A percentile compares a stretch with the other conserved stretches of the same genome.
phyloP scores from a whole-genome alignment of 2,329 filamentous ascomycete genomes.

The Trichoderma gracile region DNA sequence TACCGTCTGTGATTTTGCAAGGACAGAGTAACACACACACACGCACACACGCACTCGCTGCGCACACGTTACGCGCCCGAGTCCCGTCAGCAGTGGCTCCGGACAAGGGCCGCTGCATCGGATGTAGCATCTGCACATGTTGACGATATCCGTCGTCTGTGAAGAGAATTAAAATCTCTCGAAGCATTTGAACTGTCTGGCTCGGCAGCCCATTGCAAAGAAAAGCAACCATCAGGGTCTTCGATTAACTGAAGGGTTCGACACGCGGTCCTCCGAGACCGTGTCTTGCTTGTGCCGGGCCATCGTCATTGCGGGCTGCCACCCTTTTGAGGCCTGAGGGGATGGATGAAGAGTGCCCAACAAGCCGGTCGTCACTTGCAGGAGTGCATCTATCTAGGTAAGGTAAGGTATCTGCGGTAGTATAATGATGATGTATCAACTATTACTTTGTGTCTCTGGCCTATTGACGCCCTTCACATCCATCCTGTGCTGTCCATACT shows the following conservation, averaged over 20 bases:
- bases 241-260: background rate
- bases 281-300: background rate
- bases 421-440: no score
- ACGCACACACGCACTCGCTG: background rate
- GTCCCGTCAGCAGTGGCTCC: constrained; percentile 1
- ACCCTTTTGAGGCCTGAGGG: background rate
- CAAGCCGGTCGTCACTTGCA: background rate
- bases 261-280: background rate
- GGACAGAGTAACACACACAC: background rate
- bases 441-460: no score
- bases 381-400: background rate
- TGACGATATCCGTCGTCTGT: no score
- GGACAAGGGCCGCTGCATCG: constrained; percentile 1
- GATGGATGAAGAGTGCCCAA: background rate
- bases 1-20: no score
- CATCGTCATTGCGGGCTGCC: background rate
- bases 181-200: no score
- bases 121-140: background rate
- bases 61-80: constrained; percentile 7
- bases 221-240: background rate
- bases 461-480: no score
- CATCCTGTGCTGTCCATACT: no score
- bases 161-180: no score
- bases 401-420: no score
- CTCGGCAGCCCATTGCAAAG: no score